phyloP scores from a whole-genome alignment of 2,329 filamentous ascomycete genomes.

The Diaporthe caulivora region DNA sequence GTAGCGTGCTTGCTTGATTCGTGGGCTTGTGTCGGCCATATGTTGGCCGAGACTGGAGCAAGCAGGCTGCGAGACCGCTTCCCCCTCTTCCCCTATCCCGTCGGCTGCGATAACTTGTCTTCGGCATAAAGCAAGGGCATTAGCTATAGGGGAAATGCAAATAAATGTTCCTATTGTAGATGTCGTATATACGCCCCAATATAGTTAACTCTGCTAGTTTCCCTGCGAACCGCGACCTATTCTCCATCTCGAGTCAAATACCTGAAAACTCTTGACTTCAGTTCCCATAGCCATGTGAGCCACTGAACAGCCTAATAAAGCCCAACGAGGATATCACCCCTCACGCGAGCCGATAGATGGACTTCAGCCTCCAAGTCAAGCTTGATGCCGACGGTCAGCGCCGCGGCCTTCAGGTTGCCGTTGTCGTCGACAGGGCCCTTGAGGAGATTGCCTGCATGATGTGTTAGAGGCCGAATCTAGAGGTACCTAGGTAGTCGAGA shows the following conservation, averaged over 20 bases:
- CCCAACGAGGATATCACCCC: conserved; percentile 72
- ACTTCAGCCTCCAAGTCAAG: conserved; percentile 73
- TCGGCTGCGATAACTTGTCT: too few species aligned
- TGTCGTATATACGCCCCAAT: conserved; percentile 15
- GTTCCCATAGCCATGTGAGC: background rate
- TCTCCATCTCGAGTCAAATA: background rate
- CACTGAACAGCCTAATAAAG: conserved; percentile 56
- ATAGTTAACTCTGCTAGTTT: background rate
- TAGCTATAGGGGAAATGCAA: too few species aligned
- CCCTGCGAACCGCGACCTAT: background rate
- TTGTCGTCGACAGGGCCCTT: conserved; percentile 69
- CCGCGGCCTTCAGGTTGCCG: conserved; percentile 69
- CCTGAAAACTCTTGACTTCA: background rate
- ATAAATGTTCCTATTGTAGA: too few species aligned
- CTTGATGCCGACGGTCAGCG: conserved; percentile 72
- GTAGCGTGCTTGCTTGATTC: too few species aligned
- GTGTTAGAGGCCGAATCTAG: background rate
- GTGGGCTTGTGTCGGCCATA: too few species aligned
- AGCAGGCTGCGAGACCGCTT: too few species aligned
- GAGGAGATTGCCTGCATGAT: conserved; percentile 61
- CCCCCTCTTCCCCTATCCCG: too few species aligned
- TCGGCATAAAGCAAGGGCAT: too few species aligned
- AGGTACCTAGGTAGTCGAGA: background rate
- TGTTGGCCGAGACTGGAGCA: too few species aligned
- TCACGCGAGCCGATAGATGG: conserved; percentile 69